A percentile compares a stretch with the other conserved stretches of the same genome.
Evolutionary conservation across 2,329 filamentous ascomycete species (phyloP).

Genomic region (Trichophyton simii): DNA sequence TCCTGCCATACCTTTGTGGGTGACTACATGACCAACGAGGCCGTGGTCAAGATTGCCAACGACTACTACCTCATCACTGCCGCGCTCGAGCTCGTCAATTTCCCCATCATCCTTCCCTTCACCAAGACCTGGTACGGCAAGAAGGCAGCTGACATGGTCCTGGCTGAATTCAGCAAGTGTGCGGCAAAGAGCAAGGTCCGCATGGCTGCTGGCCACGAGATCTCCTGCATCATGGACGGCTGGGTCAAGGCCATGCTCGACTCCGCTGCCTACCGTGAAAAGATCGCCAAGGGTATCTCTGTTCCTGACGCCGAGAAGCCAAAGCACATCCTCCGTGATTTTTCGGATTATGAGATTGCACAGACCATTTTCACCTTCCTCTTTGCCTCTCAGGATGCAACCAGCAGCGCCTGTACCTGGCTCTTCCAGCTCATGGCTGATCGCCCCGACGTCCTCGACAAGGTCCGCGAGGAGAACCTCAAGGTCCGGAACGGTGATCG

Average conservation of each 20-base stretch:
- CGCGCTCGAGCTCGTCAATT: conserved; percentile 93
- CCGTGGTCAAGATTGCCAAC: conserved; percentile 85
- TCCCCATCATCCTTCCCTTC: conserved; percentile 89
- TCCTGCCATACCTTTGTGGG: conserved; percentile 96
- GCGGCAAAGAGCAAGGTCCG: conserved; percentile 85
- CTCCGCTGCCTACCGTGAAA: conserved; percentile 68
- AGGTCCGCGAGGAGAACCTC: conserved; percentile 83
- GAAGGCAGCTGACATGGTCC: conserved; percentile 84
- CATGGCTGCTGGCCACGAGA: conserved; percentile 75
- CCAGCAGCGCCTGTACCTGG: conserved; percentile 86
- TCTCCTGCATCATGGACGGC: conserved; percentile 87
- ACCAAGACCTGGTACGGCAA: conserved; percentile 97
- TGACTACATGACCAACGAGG: conserved; percentile 82
- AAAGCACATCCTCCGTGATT: conserved; percentile 66
- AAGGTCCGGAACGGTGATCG: conserved; percentile 61
- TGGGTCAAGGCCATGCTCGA: conserved; percentile 86
- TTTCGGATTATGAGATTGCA: conserved; percentile 80
- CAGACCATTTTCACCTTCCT: conserved; percentile 93
- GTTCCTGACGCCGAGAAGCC: conserved; percentile 68
- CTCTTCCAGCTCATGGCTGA: conserved; percentile 90
- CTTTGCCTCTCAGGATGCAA: conserved; percentile 95
- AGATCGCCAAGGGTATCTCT: conserved; percentile 57
- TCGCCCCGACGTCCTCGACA: conserved; percentile 80
- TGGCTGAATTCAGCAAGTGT: conserved; percentile 80
- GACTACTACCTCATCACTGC: conserved; percentile 96